Evolutionary conservation across 2,329 filamentous ascomycete genomes (phyloP), one percentile per base, ranked within the genome.

Genomic region (Arachnopeziza araneosa): DNA sequence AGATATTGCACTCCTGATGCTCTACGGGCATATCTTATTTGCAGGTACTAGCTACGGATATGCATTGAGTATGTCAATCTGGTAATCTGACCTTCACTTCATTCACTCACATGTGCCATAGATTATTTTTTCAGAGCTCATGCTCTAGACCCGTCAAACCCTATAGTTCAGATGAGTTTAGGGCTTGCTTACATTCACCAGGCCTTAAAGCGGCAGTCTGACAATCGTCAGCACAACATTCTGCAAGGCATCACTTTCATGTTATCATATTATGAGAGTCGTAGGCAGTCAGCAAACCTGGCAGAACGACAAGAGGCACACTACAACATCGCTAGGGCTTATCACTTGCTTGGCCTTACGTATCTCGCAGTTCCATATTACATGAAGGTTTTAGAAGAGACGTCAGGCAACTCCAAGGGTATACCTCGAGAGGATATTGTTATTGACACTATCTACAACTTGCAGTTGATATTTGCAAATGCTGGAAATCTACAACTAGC

Each of bases 21-120:
- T 96, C 0, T 98, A 97, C 71, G 95, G 90, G 0, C 90, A 98
- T 71, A 91, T 97, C 62, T 80, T 97, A 5, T 92, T 91, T 68
- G 88, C 87, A 0, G 91, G 91, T 2, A 90, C 88, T 55, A 91
- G 88, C 66, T 96, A 95, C 75, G 85, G 86, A 17, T 90, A 89
- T 68, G 90, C 95, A 0, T 77, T 98, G 36, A 93, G 87, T 85
- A 75, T 66, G 76, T 24, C 9, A n/a, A 24, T 36, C 30, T 44
- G 17, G 8, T 21, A 23, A 8, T 23, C 17, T 8, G 22, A 21
- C 19, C 2, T 48, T 24, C 21, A 48, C 14, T 17, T 21, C 50
- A 4, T 21, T 12, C 24, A 9, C 26, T 73, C 1, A 55, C n/a
- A 55, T 26, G 51, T 52, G 22, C 21, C n/a, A 50, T 57, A 85